Percentiles rank a stretch among this genome's conserved stretches.
Evolutionary conservation across 2,329 filamentous ascomycete species (phyloP).

Genomic region (Sclerotinia glacialis): DNA sequence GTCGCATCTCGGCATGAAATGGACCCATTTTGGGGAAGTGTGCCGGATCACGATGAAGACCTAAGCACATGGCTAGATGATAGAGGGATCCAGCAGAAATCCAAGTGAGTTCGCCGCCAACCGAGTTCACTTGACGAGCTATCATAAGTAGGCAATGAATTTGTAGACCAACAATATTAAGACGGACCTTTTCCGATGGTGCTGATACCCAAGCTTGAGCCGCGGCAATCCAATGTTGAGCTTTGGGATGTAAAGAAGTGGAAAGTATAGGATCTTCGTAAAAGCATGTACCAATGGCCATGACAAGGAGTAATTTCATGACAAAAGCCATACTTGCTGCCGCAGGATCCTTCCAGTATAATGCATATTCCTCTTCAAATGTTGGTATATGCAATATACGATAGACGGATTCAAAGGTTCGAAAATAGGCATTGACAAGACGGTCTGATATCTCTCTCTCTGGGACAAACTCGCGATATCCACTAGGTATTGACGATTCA

Average conservation of each 20-base stretch:
- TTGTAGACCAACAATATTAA: conserved; percentile 51
- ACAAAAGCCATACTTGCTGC: conserved; percentile 22
- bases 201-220: conserved; percentile 27
- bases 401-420: conserved; percentile 44
- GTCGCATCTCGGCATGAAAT: conserved; percentile 51
- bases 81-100: conserved; percentile 49
- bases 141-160: conserved; percentile 51
- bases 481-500: conserved; percentile 14
- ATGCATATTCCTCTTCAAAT: conserved; percentile 45
- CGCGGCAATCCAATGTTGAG: conserved; percentile 27
- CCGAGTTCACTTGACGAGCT: conserved; percentile 48
- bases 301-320: conserved; percentile 23
- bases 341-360: conserved; percentile 41
- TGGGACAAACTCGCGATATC: conserved; percentile 23
- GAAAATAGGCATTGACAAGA: conserved; percentile 44
- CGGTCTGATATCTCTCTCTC: conserved; percentile 35
- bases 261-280: conserved; percentile 22
- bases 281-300: conserved; percentile 28
- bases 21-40: conserved; percentile 48
- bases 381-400: conserved; percentile 47
- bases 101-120: conserved; percentile 53
- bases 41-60: conserved; percentile 55
- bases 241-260: conserved; percentile 16
- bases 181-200: conserved; percentile 46
- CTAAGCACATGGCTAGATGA: conserved; percentile 54